Evolutionary conservation across 192 early-diverging fungal genomes (phyloP).

Genomic region (Geranomyces michiganensis): DNA sequence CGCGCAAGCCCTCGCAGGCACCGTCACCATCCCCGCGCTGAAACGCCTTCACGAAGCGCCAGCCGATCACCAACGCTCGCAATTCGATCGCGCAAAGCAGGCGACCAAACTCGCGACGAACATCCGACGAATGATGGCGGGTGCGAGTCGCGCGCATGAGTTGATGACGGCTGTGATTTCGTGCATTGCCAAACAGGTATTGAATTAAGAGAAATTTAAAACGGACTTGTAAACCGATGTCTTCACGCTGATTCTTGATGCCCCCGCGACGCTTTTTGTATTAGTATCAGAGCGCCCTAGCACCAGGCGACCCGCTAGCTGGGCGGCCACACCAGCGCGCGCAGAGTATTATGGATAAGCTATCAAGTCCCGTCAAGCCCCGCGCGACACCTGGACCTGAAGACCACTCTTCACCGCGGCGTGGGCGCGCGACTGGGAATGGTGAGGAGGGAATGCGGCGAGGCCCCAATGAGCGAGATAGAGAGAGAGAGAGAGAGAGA

Average conservation of each 20-base stretch:
- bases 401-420: too few relatives aligned
- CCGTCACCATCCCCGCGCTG: not conserved
- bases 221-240: too few relatives aligned
- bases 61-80: not conserved
- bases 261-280: too few relatives aligned
- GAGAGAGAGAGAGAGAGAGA: too few relatives aligned
- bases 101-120: not conserved
- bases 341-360: slow-evolving; percentile 9
- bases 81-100: not conserved
- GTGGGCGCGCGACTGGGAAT: too few relatives aligned
- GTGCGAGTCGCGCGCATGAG: not conserved
- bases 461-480: too few relatives aligned
- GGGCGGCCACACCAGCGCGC: not conserved
- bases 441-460: too few relatives aligned
- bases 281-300: slow-evolving; percentile 4
- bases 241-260: too few relatives aligned
- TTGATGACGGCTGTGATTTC: not conserved
- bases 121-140: not conserved
- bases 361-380: not conserved
- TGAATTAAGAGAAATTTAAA: too few relatives aligned
- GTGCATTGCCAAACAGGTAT: not conserved
- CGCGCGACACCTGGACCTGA: too few relatives aligned
- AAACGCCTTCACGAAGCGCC: not conserved
- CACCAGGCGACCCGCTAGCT: not conserved
- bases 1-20: slow-evolving; percentile 2